These are phyloP conservation scores for Clavaria fumosa DNA, from an alignment of 768 basidiomycete species.

Conservation along the genomic window DNA sequence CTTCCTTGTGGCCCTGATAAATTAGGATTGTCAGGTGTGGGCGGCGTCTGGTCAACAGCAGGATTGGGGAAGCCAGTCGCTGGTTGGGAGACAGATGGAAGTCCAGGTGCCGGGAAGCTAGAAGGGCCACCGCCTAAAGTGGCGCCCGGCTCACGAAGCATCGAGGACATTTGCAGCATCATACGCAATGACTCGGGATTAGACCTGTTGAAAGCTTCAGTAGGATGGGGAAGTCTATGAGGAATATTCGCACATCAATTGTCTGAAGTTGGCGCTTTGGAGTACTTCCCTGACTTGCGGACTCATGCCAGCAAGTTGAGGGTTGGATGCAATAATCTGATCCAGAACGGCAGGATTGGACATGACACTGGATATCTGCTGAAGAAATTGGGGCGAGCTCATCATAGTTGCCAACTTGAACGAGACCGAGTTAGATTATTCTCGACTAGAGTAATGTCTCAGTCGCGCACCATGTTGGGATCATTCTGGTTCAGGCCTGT, in stretches of 20 bases:
- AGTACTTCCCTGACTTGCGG: constrained; percentile 71
- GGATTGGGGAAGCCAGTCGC: no score
- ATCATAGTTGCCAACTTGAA: constrained; percentile 69
- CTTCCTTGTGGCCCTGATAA: constrained; percentile 14
- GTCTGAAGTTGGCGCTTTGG: constrained; percentile 58
- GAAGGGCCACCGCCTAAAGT: constrained; percentile 15
- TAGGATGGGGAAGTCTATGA: no score
- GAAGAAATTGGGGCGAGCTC: constrained; percentile 68
- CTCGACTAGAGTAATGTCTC: no score
- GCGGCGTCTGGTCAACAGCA: no score
- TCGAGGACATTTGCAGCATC: constrained; percentile 60
- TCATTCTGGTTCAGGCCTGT: constrained; percentile 87
- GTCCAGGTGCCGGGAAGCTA: constrained; percentile 47
- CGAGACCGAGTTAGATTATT: no score
- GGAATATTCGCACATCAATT: constrained; percentile 49
- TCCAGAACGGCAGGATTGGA: constrained; percentile 82
- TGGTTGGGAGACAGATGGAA: no score
- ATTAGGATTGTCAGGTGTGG: constrained; percentile 13
- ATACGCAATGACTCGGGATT: constrained; percentile 64
- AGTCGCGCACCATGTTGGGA: constrained; percentile 83
- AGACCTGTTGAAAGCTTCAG: no score
- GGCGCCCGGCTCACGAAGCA: constrained; percentile 26
- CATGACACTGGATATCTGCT: constrained; percentile 81
- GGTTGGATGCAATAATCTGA: constrained; percentile 69
- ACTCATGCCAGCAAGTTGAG: constrained; percentile 58